Evolutionary conservation across 805 yeast species (phyloP), one percentile per base, ranked within the genome.

Genomic region (Blastobotrys robertii): DNA sequence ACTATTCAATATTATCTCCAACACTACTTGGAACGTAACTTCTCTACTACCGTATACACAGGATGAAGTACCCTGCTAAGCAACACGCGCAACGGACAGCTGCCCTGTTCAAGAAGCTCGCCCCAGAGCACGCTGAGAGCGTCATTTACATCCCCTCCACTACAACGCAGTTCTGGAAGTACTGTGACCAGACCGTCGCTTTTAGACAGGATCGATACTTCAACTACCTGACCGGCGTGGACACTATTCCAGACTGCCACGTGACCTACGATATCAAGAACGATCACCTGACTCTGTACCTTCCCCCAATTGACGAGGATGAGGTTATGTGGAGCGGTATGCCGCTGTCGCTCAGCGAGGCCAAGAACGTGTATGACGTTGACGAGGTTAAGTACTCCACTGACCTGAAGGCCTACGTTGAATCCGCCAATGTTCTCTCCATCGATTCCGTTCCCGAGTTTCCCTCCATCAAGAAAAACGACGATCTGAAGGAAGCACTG

Each of bases 291-390:
- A 76, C 79, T 0, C 65, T 90, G 19, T 90, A 82, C 56, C 67
- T 92, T 41, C 97, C 97, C 1, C 74, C 82, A 42, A 70, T 90
- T 33, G 95, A 87, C 56, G 65, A 72, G 35, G 97, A 92, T 36
- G 96, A 85, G 57, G 82, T 90, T 34, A 82, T 92, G 86, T 90
- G 98, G 98, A 80, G 92, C 45, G 98, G 98, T 0, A 57, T 81
- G 62, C 98, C 98, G 4, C 49, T 85, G 41, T 66, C 76, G 33
- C 49, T 70, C 2, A 79, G 80, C 38, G 79, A 81, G 13, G 96
- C 96, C 0, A 42, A 61, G 39, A 58, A 66, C 14, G 70, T 68
- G 47, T 90, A 65, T 52, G 95, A 90, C 55, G 88, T 86, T 28
- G 97, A 92, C 60, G 81, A 76, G 35, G 94, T 88, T 38, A 60